phyloP scores from a whole-genome alignment of 148 eudicot genomes.

The Rhododendron kiyosumense region DNA sequence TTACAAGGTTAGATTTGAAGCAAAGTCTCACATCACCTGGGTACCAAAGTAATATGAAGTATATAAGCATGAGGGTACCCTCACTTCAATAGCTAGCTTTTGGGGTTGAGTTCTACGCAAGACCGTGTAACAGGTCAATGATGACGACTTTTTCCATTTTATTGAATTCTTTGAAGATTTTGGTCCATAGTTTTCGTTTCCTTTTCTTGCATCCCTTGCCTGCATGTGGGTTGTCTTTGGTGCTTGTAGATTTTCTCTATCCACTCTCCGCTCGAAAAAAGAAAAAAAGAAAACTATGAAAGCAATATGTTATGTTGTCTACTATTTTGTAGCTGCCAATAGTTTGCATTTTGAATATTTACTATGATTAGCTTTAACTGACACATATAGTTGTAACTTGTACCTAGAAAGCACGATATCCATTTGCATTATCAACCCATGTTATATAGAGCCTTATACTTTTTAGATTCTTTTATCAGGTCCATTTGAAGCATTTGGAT shows the following conservation, averaged over 20 bases:
- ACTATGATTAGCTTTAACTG: background rate
- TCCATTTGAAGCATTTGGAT: conserved; percentile 97
- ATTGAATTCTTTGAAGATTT: background rate
- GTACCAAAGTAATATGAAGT: background rate
- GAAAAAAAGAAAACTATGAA: background rate
- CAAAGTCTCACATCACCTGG: background rate
- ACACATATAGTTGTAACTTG: background rate
- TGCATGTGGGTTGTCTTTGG: background rate
- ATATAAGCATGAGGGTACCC: background rate
- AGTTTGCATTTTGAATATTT: background rate
- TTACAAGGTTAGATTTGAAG: conserved; percentile 61
- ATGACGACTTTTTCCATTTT: background rate
- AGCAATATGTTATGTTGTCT: background rate
- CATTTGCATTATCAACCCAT: background rate
- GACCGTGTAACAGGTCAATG: background rate
- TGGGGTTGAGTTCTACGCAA: background rate
- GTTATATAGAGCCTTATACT: conserved; percentile 7
- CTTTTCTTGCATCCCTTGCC: conserved; percentile 2
- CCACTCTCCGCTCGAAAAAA: background rate
- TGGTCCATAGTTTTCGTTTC: background rate
- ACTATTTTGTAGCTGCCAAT: background rate
- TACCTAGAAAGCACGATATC: background rate
- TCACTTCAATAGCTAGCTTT: background rate
- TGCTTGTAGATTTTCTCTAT: background rate
- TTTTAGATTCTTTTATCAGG: conserved; percentile 35